Evolutionary conservation across 2,329 filamentous ascomycete species (phyloP).

Genomic region (Chaetomiaceae sp.): DNA sequence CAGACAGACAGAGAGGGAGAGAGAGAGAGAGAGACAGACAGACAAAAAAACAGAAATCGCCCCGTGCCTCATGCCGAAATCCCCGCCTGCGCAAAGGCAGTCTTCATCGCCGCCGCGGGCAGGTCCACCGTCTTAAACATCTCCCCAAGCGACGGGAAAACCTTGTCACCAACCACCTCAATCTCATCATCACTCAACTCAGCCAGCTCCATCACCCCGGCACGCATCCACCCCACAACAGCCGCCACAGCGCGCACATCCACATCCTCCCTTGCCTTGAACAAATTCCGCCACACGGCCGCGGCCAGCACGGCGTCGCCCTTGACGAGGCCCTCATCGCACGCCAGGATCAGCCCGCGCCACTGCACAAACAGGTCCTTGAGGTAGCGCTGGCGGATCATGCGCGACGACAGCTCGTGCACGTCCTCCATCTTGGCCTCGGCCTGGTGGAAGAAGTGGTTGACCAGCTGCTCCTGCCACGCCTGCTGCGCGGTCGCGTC

Average conservation of each 20-base stretch:
- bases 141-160: slow-evolving; percentile 42
- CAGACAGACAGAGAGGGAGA: too few species aligned
- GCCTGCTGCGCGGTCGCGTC: slow-evolving; percentile 62
- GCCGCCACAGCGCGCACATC: slow-evolving; percentile 49
- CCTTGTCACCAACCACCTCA: slow-evolving; percentile 29
- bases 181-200: slow-evolving; percentile 42
- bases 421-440: slow-evolving; percentile 78
- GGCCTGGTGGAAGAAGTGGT: slow-evolving; percentile 91
- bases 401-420: slow-evolving; percentile 62
- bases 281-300: slow-evolving; percentile 91
- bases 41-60: too few species aligned
- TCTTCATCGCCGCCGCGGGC: slow-evolving; percentile 32
- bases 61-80: slow-evolving; percentile 5
- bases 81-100: slow-evolving; percentile 17
- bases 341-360: slow-evolving; percentile 78
- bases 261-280: slow-evolving; percentile 59
- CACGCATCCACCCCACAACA: slow-evolving; percentile 54
- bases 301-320: slow-evolving; percentile 73
- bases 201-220: slow-evolving; percentile 44
- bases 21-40: too few species aligned
- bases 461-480: slow-evolving; percentile 86
- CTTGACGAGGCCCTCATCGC: slow-evolving; percentile 74
- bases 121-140: slow-evolving; percentile 38
- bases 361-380: slow-evolving; percentile 94
- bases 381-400: slow-evolving; percentile 59